A percentile compares a stretch with the other conserved stretches of the same genome.
Conservation (phyloP, 805 yeast genomes). For the Saccharomycopsis babjevae region DNA sequence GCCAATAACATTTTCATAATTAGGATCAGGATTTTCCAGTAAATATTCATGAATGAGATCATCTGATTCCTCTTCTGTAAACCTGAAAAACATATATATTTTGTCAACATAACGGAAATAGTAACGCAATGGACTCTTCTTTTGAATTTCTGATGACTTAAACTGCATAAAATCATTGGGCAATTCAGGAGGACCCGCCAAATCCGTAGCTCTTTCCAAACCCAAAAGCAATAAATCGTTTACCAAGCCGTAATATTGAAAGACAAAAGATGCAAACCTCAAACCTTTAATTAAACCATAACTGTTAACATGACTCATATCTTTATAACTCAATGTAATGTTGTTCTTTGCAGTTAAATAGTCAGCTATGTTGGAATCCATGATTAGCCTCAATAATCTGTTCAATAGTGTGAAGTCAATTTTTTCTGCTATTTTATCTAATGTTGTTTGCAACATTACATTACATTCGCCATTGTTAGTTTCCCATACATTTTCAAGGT, state of each 20-base stretch:
- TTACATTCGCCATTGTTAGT: slow-evolving; percentile 62
- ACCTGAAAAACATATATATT: slow-evolving; percentile 69
- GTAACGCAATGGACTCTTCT: slow-evolving; percentile 21
- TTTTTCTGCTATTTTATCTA: slow-evolving; percentile 69
- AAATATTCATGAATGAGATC: slow-evolving; percentile 68
- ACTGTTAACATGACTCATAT: slow-evolving; percentile 88
- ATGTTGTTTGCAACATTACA: slow-evolving; percentile 71
- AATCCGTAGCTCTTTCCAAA: slow-evolving; percentile 71
- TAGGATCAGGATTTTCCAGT: slow-evolving; percentile 85
- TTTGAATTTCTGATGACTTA: slow-evolving; percentile 46
- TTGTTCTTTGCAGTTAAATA: slow-evolving; percentile 89
- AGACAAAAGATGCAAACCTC: slow-evolving; percentile 81
- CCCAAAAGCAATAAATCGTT: slow-evolving; percentile 79
- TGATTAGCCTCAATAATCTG: slow-evolving; percentile 64
- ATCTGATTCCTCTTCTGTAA: slow-evolving; percentile 60
- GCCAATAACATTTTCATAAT: slow-evolving; percentile 75
- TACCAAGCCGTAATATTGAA: slow-evolving; percentile 82
- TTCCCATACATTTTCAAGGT: slow-evolving; percentile 71
- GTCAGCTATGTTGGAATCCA: slow-evolving; percentile 89
- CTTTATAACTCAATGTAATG: slow-evolving; percentile 72
- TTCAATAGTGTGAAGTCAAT: slow-evolving; percentile 82
- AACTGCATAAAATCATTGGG: slow-evolving; percentile 80
- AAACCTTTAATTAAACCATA: slow-evolving; percentile 83
- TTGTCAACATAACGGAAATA: slow-evolving; percentile 80
- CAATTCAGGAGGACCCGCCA: slow-evolving; percentile 65